Evolutionary conservation across 23 red algal species (phyloP), one percentile per base, ranked within the genome.

Genomic region (Agarophyton chilense): DNA sequence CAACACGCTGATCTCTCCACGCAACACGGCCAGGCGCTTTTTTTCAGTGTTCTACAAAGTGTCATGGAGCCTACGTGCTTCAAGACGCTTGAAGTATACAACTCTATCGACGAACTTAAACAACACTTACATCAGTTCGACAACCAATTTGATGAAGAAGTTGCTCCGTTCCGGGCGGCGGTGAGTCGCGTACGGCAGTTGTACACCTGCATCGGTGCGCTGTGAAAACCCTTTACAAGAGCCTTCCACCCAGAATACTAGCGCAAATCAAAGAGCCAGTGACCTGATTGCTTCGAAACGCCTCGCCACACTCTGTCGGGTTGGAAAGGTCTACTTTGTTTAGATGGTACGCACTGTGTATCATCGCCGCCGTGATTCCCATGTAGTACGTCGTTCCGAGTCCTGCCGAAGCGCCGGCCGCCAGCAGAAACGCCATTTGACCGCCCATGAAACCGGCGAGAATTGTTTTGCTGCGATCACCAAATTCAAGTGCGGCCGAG

Each of bases 401-500:
- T 28, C 66, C 89, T 58, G 77, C 89, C 14, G 89, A 29, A 2
- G 64, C 49, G 1, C 89, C 89, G 18, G 79, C 78, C 19, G 25
- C 76, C 9, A 61, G 25, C 45, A 92, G 52, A 60, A 84, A 65
- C 0, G 61, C 89, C 46, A 76, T 51, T 42, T 92, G 80, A 4
- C 26, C 77, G n/a, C 56, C 89, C 39, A 70, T 76, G 29, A 84
- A 51, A 29, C 28, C 79, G 18, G 33, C 76, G 22, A 92, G 49
- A 2, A 92, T 35, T 3, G 29, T 63, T 43, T 78, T 82, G 22
- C 60, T 58, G 18, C 57, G 79, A 0, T 92, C 79, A 28, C 86
- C 95, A 44, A 98, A 89, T 17, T 70, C 52, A 0, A 98, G 29
- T 29, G 96, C 96, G 14, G 90, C 77, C 5, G 96, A 95, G 10